These are phyloP conservation scores for Zea luxurians DNA, from an alignment of 176 grass and related monocot species.

Conservation along the genomic window DNA sequence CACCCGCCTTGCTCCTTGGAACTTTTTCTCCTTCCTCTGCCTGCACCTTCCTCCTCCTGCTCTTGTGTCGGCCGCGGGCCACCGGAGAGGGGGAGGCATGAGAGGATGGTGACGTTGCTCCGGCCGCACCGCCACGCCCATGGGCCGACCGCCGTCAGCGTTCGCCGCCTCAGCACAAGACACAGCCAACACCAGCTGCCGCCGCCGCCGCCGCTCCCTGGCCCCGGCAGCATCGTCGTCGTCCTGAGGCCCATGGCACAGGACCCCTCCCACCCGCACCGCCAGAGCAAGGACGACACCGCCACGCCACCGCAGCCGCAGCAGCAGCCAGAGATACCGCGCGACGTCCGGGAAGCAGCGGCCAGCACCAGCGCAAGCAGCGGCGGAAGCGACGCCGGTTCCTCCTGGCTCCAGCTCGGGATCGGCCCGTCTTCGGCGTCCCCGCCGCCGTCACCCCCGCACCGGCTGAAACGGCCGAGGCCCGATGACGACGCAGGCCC, in stretches of 20 bases:
- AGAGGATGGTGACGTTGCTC: constrained; percentile 69
- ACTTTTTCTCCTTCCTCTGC: constrained; percentile 34
- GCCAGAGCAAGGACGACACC: constrained; percentile 37
- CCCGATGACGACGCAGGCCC: constrained; percentile 42
- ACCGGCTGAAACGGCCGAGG: constrained; percentile 33
- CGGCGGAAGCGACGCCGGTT: background rate
- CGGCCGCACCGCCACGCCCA: constrained; percentile 50
- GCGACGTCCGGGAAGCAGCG: constrained; percentile 25
- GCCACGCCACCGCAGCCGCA: background rate
- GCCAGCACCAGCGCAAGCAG: background rate
- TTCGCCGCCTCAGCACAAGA: constrained; percentile 33
- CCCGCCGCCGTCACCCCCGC: background rate
- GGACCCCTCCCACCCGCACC: constrained; percentile 58
- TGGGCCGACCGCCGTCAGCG: constrained; percentile 49
- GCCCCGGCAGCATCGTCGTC: background rate
- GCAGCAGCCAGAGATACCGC: constrained; percentile 16
- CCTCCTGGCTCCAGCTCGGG: constrained; percentile 58
- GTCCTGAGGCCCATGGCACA: constrained; percentile 48
- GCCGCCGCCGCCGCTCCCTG: too few species aligned
- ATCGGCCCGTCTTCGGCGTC: constrained; percentile 27
- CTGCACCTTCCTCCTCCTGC: background rate
- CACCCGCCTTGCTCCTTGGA: constrained; percentile 19
- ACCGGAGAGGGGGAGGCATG: constrained; percentile 47
- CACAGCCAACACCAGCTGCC: too few species aligned
- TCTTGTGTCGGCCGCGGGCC: constrained; percentile 39